Evolutionary conservation across 2,329 filamentous ascomycete genomes (phyloP).

Genomic region (Fusarium tuaranense): DNA sequence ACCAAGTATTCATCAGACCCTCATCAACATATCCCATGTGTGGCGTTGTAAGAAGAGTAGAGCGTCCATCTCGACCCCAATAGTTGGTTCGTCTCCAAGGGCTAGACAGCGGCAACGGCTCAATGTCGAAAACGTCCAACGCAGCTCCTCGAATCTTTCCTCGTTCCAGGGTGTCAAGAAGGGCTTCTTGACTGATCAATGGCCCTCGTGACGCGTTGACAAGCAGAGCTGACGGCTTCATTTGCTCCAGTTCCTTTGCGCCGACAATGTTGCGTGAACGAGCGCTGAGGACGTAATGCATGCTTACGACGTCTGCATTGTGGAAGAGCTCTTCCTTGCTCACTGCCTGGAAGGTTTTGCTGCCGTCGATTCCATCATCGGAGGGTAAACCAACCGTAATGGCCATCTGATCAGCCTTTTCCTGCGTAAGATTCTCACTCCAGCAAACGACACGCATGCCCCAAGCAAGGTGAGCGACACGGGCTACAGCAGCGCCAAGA

Average conservation of each 20-base stretch:
- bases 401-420: conserved; percentile 59
- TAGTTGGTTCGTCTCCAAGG: background rate
- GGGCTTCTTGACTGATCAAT: background rate
- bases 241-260: background rate
- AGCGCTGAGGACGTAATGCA: conserved; percentile 8
- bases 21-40: conserved; percentile 14
- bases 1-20: conserved; percentile 4
- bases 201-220: conserved; percentile 3
- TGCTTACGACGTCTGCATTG: conserved; percentile 4
- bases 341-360: conserved; percentile 4
- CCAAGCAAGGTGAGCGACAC: conserved; percentile 69
- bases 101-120: background rate
- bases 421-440: conserved; percentile 73
- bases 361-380: background rate
- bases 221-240: conserved; percentile 6
- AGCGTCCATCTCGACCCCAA: background rate
- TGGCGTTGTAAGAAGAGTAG: background rate
- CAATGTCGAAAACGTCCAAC: background rate
- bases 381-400: background rate
- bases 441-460: conserved; percentile 75
- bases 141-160: conserved; percentile 1
- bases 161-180: background rate
- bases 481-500: conserved; percentile 60
- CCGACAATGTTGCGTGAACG: background rate
- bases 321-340: conserved; percentile 6